A percentile compares a stretch with the other conserved stretches of the same genome.
Evolutionary conservation across 495 filamentous ascomycete genomes (phyloP).

Genomic region (Penicillium soppii): DNA sequence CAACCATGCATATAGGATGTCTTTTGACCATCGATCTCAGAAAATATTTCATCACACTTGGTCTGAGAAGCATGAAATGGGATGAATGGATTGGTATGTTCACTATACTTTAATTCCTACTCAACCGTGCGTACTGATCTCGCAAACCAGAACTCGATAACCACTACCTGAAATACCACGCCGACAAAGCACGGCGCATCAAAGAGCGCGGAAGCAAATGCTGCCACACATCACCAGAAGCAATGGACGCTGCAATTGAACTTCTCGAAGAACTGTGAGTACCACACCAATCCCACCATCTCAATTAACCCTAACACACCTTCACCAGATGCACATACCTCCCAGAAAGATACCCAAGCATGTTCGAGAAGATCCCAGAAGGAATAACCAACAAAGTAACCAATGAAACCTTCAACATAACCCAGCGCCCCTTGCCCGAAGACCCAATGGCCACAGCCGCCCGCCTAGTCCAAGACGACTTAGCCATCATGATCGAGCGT

Average conservation of each 20-base stretch:
- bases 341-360: slow-evolving; percentile 73
- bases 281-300: neutral
- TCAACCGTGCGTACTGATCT: slow-evolving; percentile 4
- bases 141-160: slow-evolving; percentile 68
- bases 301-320: neutral
- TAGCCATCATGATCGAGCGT: slow-evolving; percentile 83
- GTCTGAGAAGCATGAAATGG: slow-evolving; percentile 72
- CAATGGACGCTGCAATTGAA: slow-evolving; percentile 75
- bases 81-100: slow-evolving; percentile 73
- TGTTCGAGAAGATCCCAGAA: slow-evolving; percentile 63
- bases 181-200: slow-evolving; percentile 70
- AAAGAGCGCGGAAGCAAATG: slow-evolving; percentile 68
- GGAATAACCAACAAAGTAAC: slow-evolving; percentile 74
- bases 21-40: slow-evolving; percentile 18
- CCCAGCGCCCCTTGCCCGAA: slow-evolving; percentile 64
- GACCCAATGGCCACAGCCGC: slow-evolving; percentile 79
- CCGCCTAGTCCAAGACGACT: slow-evolving; percentile 79
- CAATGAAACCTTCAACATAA: slow-evolving; percentile 70
- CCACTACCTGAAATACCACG: slow-evolving; percentile 74
- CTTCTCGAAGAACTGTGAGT: slow-evolving; percentile 71
- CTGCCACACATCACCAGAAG: slow-evolving; percentile 69
- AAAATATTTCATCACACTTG: slow-evolving; percentile 79
- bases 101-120: neutral
- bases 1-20: neutral
- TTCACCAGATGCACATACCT: slow-evolving; percentile 60